Evolutionary conservation across 805 yeast species (phyloP).

Genomic region (Ogataea ramenticola): DNA sequence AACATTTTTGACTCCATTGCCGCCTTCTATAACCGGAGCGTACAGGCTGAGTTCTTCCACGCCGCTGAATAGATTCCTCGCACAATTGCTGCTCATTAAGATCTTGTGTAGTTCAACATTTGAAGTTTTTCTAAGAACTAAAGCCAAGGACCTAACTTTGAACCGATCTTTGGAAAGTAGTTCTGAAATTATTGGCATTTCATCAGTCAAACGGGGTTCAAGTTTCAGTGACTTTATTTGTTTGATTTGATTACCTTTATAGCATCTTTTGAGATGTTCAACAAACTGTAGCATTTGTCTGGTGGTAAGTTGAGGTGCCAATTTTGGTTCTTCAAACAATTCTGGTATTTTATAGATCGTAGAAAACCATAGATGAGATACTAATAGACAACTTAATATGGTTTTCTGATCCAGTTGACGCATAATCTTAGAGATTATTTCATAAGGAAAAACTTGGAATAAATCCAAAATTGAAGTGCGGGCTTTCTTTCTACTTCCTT

Average conservation of each 20-base stretch:
- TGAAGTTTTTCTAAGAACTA: neutral
- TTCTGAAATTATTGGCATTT: neutral
- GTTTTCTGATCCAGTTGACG: slow-evolving; percentile 9
- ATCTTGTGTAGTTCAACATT: neutral
- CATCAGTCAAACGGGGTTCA: neutral
- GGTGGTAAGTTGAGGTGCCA: slow-evolving; percentile 5
- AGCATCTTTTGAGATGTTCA: slow-evolving; percentile 6
- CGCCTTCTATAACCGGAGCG: slow-evolving; percentile 10
- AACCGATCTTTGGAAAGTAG: neutral
- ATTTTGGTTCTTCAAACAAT: slow-evolving; percentile 6
- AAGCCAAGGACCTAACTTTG: neutral
- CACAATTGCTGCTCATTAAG: slow-evolving; percentile 4
- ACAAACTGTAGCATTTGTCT: slow-evolving; percentile 11
- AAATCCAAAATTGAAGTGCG: slow-evolving; percentile 11
- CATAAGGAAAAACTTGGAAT: slow-evolving; percentile 17
- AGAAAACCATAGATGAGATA: slow-evolving; percentile 13
- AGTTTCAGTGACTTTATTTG: slow-evolving; percentile 4
- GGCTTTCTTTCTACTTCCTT: neutral
- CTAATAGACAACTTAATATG: slow-evolving; percentile 9
- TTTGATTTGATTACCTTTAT: slow-evolving; percentile 5
- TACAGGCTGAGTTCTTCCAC: slow-evolving; percentile 8
- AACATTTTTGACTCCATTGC: slow-evolving; percentile 10
- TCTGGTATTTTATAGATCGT: slow-evolving; percentile 6
- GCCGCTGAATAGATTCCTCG: slow-evolving; percentile 6
- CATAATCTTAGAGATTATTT: slow-evolving; percentile 11